Conservation (phyloP, 2,329 filamentous ascomycete species). For the Aspergillus floridensis region DNA sequence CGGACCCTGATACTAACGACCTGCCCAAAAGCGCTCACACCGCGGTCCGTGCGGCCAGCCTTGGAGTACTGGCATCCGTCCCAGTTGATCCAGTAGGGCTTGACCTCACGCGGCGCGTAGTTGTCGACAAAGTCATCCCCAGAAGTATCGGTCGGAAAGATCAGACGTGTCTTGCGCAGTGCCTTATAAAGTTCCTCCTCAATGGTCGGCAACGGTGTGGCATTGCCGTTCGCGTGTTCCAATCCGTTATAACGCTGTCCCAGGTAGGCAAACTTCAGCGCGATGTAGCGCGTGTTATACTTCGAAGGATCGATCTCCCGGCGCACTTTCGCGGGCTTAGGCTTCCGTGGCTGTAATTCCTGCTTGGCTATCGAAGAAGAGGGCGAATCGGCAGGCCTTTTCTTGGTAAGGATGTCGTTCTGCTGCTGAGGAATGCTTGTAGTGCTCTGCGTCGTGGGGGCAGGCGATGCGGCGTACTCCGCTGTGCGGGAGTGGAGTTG, state of each 20-base stretch:
- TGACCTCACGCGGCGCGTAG: conserved; percentile 39
- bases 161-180: conserved; percentile 74
- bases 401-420: conserved; percentile 20
- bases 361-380: conserved; percentile 8
- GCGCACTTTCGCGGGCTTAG: conserved; percentile 42
- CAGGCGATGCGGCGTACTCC: conserved; percentile 25
- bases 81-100: conserved; percentile 63
- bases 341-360: conserved; percentile 24
- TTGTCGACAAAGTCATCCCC: conserved; percentile 40
- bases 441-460: conserved; percentile 1
- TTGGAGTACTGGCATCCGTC: conserved; percentile 88
- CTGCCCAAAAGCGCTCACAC: conserved; percentile 95
- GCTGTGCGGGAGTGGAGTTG: conserved; percentile 57
- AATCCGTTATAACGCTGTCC: conserved; percentile 90
- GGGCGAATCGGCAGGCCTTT: conserved; percentile 20
- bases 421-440: conserved; percentile 10
- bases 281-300: conserved; percentile 81
- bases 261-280: conserved; percentile 89
- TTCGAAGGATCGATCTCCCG: conserved; percentile 69
- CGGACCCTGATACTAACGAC: conserved; percentile 81
- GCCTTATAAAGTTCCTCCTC: conserved; percentile 95
- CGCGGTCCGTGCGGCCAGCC: conserved; percentile 87
- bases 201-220: conserved; percentile 71
- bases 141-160: conserved; percentile 62
- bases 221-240: conserved; percentile 74